Conservation (phyloP, 768 basidiomycete genomes). For the Coprinopsis sp. region DNA sequence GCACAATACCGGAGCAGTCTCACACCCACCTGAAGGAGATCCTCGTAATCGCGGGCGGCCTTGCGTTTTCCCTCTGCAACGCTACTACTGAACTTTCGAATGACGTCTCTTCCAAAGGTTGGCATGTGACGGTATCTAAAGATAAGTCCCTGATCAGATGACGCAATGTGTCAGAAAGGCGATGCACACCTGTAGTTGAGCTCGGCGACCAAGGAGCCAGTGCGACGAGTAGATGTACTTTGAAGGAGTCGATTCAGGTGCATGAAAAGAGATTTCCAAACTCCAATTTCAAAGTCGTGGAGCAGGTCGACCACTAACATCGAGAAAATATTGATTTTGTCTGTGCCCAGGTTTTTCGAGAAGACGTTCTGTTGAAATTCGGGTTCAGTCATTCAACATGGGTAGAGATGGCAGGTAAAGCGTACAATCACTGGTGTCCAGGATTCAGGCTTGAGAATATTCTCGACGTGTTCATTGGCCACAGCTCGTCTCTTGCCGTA, state of each 20-base stretch:
- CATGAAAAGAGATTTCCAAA: conserved; percentile 32
- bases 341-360: conserved; percentile 11
- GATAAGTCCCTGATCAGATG: too few species aligned
- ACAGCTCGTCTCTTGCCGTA: background rate
- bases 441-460: background rate
- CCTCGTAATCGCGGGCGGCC: conserved; percentile 34
- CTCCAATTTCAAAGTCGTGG: conserved; percentile 37
- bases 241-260: conserved; percentile 32
- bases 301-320: conserved; percentile 32
- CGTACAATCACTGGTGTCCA: background rate
- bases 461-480: background rate
- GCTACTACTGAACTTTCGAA: conserved; percentile 26
- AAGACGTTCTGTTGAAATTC: conserved; percentile 28
- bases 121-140: conserved; percentile 21
- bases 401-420: background rate
- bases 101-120: conserved; percentile 23
- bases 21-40: conserved; percentile 29
- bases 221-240: conserved; percentile 12
- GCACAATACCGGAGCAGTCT: background rate
- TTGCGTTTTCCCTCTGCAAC: conserved; percentile 26
- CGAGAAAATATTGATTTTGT: conserved; percentile 21
- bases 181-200: background rate
- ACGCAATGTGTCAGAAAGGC: too few species aligned
- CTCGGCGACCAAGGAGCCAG: conserved; percentile 15
- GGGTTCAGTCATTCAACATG: background rate